A percentile compares a stretch with the other conserved stretches of the same genome.
Evolutionary conservation across 1,284 basidiomycete genomes (phyloP).

Genomic region (Anthracocystis setariae): DNA sequence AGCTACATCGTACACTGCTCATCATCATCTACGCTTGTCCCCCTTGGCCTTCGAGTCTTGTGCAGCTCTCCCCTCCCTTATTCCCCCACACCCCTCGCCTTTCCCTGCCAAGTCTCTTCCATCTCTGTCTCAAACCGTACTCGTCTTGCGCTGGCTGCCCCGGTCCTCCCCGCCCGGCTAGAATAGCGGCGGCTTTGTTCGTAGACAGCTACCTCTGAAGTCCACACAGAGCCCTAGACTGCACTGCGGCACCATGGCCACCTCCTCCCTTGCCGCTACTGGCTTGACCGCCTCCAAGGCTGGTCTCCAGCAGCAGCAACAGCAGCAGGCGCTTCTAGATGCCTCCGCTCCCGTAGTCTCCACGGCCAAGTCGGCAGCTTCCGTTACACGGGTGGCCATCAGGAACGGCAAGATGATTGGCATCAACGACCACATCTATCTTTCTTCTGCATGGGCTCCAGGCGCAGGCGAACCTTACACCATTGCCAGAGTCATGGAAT

Average conservation of each 20-base stretch:
- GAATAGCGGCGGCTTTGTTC: background rate
- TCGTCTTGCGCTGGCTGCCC: background rate
- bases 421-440: conserved; percentile 85
- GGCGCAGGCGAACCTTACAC: conserved; percentile 88
- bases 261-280: conserved; percentile 39
- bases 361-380: conserved; percentile 34
- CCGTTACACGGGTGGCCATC: conserved; percentile 54
- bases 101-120: background rate
- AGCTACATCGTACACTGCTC: background rate
- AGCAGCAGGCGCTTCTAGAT: conserved; percentile 46
- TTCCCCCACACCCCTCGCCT: conserved; percentile 1
- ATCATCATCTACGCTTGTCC: background rate
- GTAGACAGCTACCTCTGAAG: too few relatives aligned
- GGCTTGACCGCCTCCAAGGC: conserved; percentile 48
- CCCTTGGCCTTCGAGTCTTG: background rate
- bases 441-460: conserved; percentile 86
- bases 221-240: too few relatives aligned
- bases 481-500: conserved; percentile 94
- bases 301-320: conserved; percentile 43
- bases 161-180: background rate
- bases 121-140: background rate
- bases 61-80: background rate
- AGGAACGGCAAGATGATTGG: conserved; percentile 56
- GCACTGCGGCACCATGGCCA: conserved; percentile 25
- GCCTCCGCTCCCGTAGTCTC: conserved; percentile 29